Percentiles rank a stretch among this genome's conserved stretches.
Conservation (phyloP, 1,284 basidiomycete species). For the Pascua sp. region DNA sequence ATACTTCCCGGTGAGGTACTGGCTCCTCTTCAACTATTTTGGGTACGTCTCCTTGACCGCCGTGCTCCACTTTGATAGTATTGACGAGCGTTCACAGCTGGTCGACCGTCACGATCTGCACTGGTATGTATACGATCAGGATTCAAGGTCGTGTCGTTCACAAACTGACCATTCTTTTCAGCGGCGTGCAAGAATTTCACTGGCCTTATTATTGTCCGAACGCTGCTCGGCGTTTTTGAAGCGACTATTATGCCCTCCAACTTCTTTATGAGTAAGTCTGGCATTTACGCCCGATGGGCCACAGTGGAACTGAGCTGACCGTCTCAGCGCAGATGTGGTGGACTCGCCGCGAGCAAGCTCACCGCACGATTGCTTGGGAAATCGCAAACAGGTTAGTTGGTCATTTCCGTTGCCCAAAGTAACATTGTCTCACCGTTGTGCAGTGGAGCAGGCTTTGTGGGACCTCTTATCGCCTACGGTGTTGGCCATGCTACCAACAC, state of each 20-base stretch:
- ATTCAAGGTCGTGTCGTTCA: no score
- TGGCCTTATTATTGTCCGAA: conserved; percentile 30
- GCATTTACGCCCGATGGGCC: no score
- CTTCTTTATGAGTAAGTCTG: no score
- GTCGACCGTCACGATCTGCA: conserved; percentile 35
- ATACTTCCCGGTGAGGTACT: conserved; percentile 18
- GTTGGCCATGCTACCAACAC: conserved; percentile 30
- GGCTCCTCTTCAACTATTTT: conserved; percentile 3
- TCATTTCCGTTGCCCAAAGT: no score
- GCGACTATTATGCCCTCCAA: conserved; percentile 30
- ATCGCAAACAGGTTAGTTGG: conserved; percentile 39
- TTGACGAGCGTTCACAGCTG: no score
- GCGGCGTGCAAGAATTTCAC: conserved; percentile 34
- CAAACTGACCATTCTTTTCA: no score
- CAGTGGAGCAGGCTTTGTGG: conserved; percentile 40
- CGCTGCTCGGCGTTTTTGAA: conserved; percentile 32
- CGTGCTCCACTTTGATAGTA: no score
- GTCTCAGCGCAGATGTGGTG: no score
- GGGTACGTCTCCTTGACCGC: conserved; percentile 31
- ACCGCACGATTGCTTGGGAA: conserved; percentile 42
- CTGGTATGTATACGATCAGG: no score
- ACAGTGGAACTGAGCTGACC: no score
- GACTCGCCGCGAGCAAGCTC: no score
- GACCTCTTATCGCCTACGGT: conserved; percentile 38
- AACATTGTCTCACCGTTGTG: no score